Evolutionary conservation across 1,284 basidiomycete genomes (phyloP).

Genomic region (Anthracocystis setariae): DNA sequence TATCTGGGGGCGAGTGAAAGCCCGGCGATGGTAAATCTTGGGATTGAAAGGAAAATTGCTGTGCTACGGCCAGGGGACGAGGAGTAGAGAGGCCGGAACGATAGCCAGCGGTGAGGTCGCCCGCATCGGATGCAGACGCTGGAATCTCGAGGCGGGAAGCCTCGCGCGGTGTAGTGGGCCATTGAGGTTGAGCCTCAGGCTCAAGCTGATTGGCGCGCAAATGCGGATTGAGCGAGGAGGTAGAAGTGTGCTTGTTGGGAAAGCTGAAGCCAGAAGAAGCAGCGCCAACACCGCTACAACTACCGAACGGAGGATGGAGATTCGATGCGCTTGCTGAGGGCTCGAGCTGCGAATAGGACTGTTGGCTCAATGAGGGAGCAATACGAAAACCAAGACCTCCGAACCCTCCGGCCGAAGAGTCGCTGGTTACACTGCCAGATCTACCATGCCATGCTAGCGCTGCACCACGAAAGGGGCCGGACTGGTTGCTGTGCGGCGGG

Average conservation of each 20-base stretch:
- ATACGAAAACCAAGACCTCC: slow-evolving; percentile 38
- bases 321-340: slow-evolving; percentile 11
- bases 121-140: slow-evolving; percentile 27
- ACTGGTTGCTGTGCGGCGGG: slow-evolving; percentile 9
- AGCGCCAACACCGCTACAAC: slow-evolving; percentile 2
- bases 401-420: slow-evolving; percentile 46
- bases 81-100: slow-evolving; percentile 42
- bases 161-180: slow-evolving; percentile 31
- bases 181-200: slow-evolving; percentile 16
- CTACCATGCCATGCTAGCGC: slow-evolving; percentile 48
- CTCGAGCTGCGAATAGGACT: slow-evolving; percentile 10
- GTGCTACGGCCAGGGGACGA: slow-evolving; percentile 16
- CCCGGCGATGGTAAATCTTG: slow-evolving; percentile 34
- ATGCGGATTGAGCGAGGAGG: slow-evolving; percentile 31
- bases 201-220: slow-evolving; percentile 25
- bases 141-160: slow-evolving; percentile 32
- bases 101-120: slow-evolving; percentile 45
- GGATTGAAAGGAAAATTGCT: slow-evolving; percentile 19
- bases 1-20: slow-evolving; percentile 25
- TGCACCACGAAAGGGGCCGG: slow-evolving; percentile 48
- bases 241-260: slow-evolving; percentile 24
- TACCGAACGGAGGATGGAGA: slow-evolving; percentile 14
- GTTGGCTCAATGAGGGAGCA: slow-evolving; percentile 5
- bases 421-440: slow-evolving; percentile 44
- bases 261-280: slow-evolving; percentile 35